Conservation (phyloP, 2,329 filamentous ascomycete species). For the Acrodontium crateriforme region DNA sequence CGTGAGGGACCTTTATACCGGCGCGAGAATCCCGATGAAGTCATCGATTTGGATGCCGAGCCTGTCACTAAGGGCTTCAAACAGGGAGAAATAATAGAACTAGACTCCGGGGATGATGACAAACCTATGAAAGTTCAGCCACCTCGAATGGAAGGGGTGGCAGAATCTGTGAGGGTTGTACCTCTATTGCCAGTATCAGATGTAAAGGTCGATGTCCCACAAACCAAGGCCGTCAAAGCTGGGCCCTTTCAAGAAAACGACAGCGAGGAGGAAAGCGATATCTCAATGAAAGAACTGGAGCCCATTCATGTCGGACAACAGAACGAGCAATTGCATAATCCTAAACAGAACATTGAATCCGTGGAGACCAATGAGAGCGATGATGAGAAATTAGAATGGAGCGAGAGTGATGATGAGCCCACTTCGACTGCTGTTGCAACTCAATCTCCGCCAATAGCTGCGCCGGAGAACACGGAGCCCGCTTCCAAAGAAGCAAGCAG, state of each 20-base stretch:
- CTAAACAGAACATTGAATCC: too few species aligned
- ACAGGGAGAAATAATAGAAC: too few species aligned
- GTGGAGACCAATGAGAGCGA: too few species aligned
- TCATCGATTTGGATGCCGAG: slow-evolving; percentile 34
- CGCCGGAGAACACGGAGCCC: slow-evolving; percentile 6
- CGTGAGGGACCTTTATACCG: slow-evolving; percentile 40
- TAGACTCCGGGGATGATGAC: neutral
- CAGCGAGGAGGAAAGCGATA: slow-evolving; percentile 3
- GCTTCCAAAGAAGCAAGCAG: slow-evolving; percentile 2
- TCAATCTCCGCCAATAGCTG: too few species aligned
- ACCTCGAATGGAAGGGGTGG: slow-evolving; percentile 28
- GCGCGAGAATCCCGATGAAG: slow-evolving; percentile 38
- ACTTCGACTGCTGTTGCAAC: too few species aligned
- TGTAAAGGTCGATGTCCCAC: too few species aligned
- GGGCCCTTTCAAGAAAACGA: slow-evolving; percentile 3
- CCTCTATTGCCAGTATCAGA: slow-evolving; percentile 21
- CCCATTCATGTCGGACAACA: too few species aligned
- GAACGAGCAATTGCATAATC: too few species aligned
- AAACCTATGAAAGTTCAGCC: slow-evolving; percentile 3
- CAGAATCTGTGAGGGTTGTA: slow-evolving; percentile 28
- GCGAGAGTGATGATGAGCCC: slow-evolving; percentile 38
- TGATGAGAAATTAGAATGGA: slow-evolving; percentile 35
- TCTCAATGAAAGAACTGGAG: too few species aligned
- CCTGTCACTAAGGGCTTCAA: slow-evolving; percentile 7
- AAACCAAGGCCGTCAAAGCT: slow-evolving; percentile 1